These are phyloP conservation scores for Saccharomycopsis synnaedendra DNA, from an alignment of 805 yeast species.

Conservation along the genomic window DNA sequence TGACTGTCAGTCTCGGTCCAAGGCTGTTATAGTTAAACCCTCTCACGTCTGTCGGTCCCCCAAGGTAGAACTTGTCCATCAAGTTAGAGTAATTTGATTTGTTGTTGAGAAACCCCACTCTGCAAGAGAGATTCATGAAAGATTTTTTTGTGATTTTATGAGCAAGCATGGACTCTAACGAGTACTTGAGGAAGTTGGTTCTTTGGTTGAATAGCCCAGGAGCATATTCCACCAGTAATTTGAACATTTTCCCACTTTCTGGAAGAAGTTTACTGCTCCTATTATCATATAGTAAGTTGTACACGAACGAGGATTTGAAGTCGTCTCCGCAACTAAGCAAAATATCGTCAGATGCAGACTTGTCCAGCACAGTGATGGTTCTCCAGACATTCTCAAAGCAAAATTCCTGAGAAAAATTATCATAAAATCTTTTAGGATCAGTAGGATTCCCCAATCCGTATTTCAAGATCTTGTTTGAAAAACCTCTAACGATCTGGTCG, in stretches of 20 bases:
- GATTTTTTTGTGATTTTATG: conserved; percentile 20
- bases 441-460: conserved; percentile 18
- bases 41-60: conserved; percentile 65
- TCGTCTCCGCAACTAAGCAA: conserved; percentile 53
- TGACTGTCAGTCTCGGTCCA: conserved; percentile 37
- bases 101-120: conserved; percentile 46
- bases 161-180: conserved; percentile 3
- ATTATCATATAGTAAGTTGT: conserved; percentile 30
- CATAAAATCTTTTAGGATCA: background rate
- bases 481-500: conserved; percentile 39
- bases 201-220: conserved; percentile 22
- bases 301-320: conserved; percentile 42
- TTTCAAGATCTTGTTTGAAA: conserved; percentile 24
- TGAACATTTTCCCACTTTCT: conserved; percentile 28
- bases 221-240: conserved; percentile 32
- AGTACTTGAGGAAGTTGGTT: conserved; percentile 20
- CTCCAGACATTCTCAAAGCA: conserved; percentile 47
- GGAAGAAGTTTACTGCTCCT: conserved; percentile 34
- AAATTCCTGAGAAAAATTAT: conserved; percentile 21
- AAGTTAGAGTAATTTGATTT: conserved; percentile 31
- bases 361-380: conserved; percentile 29
- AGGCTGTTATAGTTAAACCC: conserved; percentile 59
- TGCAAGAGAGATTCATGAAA: conserved; percentile 37
- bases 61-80: conserved; percentile 73
- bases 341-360: conserved; percentile 42